These are phyloP conservation scores for Xylaria sp. DNA, from an alignment of 2,329 filamentous ascomycete genomes.

Conservation along the genomic window DNA sequence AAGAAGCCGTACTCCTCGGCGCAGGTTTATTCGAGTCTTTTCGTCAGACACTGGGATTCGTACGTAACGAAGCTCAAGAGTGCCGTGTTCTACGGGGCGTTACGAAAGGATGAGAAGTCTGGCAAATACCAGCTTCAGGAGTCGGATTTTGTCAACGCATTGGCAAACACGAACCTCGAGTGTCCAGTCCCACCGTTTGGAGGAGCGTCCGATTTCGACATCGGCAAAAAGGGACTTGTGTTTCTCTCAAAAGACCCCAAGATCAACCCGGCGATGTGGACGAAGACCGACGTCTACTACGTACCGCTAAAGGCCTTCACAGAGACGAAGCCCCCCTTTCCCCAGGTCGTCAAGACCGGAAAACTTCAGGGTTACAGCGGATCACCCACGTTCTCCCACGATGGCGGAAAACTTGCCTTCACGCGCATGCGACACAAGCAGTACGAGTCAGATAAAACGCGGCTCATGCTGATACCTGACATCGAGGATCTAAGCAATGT, in stretches of 20 bases:
- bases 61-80: slow-evolving; percentile 76
- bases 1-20: slow-evolving; percentile 71
- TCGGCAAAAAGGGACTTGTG: slow-evolving; percentile 71
- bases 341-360: slow-evolving; percentile 66
- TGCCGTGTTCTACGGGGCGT: slow-evolving; percentile 61
- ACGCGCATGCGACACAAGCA: slow-evolving; percentile 79
- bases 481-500: slow-evolving; percentile 67
- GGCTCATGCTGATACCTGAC: slow-evolving; percentile 72
- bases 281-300: slow-evolving; percentile 84
- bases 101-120: slow-evolving; percentile 52
- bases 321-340: slow-evolving; percentile 61
- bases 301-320: slow-evolving; percentile 72
- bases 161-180: slow-evolving; percentile 69
- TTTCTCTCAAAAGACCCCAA: slow-evolving; percentile 81
- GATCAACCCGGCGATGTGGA: slow-evolving; percentile 77
- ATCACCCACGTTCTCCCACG: slow-evolving; percentile 77
- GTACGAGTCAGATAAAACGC: slow-evolving; percentile 84
- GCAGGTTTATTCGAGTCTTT: slow-evolving; percentile 78
- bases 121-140: slow-evolving; percentile 55
- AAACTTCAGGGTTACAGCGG: slow-evolving; percentile 72
- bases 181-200: slow-evolving; percentile 83
- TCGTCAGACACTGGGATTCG: slow-evolving; percentile 86
- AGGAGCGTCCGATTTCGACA: slow-evolving; percentile 82
- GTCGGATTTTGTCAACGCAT: slow-evolving; percentile 69
- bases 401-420: slow-evolving; percentile 78